These are phyloP conservation scores for Xanthoconium stramineum DNA, from an alignment of 768 basidiomycete species.

Conservation along the genomic window DNA sequence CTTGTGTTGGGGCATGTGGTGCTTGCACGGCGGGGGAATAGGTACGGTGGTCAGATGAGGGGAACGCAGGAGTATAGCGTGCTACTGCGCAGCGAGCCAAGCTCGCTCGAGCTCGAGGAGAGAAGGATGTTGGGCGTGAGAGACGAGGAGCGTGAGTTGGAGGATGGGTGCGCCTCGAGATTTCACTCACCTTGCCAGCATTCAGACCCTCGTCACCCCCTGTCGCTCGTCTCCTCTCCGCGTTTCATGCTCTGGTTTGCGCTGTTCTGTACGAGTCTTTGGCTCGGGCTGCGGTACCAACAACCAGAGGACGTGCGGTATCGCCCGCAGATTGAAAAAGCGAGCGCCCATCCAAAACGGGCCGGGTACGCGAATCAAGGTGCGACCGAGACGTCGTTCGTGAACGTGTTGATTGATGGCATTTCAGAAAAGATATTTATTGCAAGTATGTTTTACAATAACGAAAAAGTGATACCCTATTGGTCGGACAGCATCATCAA, in stretches of 20 bases:
- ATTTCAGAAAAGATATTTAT: slow-evolving; percentile 17
- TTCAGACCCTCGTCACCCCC: not conserved
- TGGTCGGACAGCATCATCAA: slow-evolving; percentile 37
- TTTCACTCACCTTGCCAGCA: not conserved
- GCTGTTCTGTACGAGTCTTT: not conserved
- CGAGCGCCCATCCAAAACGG: slow-evolving; percentile 11
- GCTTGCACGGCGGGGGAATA: not conserved
- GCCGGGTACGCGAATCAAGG: slow-evolving; percentile 16
- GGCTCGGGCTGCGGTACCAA: slow-evolving; percentile 2
- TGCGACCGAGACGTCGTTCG: not conserved
- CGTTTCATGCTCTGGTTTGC: slow-evolving; percentile 7
- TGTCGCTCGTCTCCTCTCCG: not conserved
- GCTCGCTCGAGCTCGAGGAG: slow-evolving; percentile 6
- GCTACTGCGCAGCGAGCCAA: slow-evolving; percentile 7
- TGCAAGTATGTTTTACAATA: slow-evolving; percentile 39
- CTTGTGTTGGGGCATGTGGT: not conserved
- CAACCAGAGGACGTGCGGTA: slow-evolving; percentile 12
- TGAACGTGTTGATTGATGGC: not conserved
- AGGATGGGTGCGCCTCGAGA: not conserved
- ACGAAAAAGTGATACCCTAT: slow-evolving; percentile 36
- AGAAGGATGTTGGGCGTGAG: not conserved
- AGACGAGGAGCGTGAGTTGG: not conserved
- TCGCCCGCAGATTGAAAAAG: slow-evolving; percentile 11
- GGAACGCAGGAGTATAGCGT: slow-evolving; percentile 6
- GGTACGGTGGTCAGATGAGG: too few relatives aligned